phyloP scores from a whole-genome alignment of 148 eudicot species.

The Heliamphora exappendiculata region DNA sequence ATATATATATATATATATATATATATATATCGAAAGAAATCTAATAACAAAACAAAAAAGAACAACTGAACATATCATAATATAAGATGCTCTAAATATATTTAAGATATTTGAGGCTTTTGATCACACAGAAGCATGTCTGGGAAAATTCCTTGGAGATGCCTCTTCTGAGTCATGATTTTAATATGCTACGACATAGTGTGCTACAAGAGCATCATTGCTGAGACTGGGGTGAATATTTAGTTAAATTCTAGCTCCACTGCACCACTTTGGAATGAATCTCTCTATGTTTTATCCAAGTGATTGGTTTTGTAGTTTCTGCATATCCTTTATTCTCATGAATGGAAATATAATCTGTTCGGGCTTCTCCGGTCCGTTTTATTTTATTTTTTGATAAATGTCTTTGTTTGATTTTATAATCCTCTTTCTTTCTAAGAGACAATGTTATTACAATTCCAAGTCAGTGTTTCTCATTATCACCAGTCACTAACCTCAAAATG shows the following conservation, averaged over 20 bases:
- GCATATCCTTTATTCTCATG: not conserved
- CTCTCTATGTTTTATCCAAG: not conserved
- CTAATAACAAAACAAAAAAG: not conserved
- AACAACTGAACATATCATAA: not conserved
- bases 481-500: not conserved
- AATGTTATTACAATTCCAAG: not conserved
- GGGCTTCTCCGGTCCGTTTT: no score
- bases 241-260: constrained; percentile 15
- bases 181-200: not conserved
- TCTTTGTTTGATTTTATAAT: not conserved
- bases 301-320: not conserved
- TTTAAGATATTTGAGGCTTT: not conserved
- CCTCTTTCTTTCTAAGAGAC: not conserved
- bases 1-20: not conserved
- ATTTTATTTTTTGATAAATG: no score
- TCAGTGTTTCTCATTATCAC: not conserved
- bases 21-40: not conserved
- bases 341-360: not conserved
- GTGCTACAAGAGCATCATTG: not conserved
- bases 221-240: not conserved
- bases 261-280: not conserved
- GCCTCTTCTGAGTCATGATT: constrained; percentile 4
- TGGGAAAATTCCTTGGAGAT: constrained; percentile 3
- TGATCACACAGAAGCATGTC: constrained; percentile 1
- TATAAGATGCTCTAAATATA: not conserved